Conservation (phyloP, 306 rosid genomes). For the Alnus glutinosa region DNA sequence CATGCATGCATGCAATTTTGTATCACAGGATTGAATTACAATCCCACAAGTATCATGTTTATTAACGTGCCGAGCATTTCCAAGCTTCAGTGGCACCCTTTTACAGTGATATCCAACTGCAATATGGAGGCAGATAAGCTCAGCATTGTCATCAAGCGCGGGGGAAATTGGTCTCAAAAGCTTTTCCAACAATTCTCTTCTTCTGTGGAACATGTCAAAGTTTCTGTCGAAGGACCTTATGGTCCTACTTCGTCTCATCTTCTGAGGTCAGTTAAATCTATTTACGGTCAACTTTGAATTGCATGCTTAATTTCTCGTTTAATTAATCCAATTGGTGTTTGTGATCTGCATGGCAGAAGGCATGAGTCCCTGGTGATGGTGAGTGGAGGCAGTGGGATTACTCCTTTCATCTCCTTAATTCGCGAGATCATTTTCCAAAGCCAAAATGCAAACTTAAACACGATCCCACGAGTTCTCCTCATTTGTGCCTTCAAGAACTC, state of each 20-base stretch:
- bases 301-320: neutral
- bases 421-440: constrained; percentile 55
- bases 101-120: constrained; percentile 61
- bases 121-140: constrained; percentile 50
- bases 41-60: constrained; percentile 62
- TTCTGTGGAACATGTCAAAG: constrained; percentile 44
- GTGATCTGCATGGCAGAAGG: constrained; percentile 13
- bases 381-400: constrained; percentile 68
- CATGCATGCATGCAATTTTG: neutral
- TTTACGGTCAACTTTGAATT: neutral
- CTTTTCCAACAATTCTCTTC: constrained; percentile 52
- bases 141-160: constrained; percentile 50
- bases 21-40: constrained; percentile 43
- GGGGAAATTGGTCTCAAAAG: constrained; percentile 62
- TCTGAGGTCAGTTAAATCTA: constrained; percentile 39
- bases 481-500: constrained; percentile 54
- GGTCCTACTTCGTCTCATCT: constrained; percentile 54
- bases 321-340: neutral
- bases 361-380: constrained; percentile 49
- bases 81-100: constrained; percentile 85
- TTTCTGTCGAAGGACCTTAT: constrained; percentile 83
- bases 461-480: constrained; percentile 33
- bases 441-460: constrained; percentile 28
- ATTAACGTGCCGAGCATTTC: constrained; percentile 69
- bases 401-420: constrained; percentile 67